Evolutionary conservation across 208 protist genomes (phyloP).

Genomic region (Wallacemonas collosoma): DNA sequence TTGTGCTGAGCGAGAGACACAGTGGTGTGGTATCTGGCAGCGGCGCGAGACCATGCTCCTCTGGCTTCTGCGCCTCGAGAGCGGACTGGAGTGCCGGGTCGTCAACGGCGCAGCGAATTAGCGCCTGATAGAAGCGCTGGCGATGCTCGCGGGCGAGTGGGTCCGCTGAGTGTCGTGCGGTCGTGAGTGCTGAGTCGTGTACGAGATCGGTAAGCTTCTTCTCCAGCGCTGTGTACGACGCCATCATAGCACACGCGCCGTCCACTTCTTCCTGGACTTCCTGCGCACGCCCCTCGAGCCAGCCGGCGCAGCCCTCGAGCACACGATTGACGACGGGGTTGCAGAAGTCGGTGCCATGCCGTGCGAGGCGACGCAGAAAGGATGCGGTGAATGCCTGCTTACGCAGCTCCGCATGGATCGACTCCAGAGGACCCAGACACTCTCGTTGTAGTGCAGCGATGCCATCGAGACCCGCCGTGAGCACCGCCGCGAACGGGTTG

Average conservation of each 20-base stretch:
- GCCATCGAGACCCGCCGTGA: constrained; percentile 4
- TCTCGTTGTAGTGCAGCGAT: neutral
- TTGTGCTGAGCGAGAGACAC: neutral
- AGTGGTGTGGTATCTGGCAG: neutral
- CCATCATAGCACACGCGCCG: neutral
- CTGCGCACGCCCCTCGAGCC: constrained; percentile 5
- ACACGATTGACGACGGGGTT: constrained; percentile 35
- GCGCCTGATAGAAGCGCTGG: neutral
- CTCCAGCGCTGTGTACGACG: neutral
- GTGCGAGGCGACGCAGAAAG: constrained; percentile 27
- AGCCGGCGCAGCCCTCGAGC: constrained; percentile 25
- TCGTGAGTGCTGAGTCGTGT: neutral
- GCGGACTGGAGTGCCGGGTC: neutral
- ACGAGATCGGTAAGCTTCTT: neutral
- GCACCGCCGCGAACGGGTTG: neutral
- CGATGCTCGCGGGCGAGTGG: neutral
- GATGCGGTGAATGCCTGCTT: constrained; percentile 16
- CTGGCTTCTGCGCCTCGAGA: neutral
- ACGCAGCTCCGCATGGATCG: constrained; percentile 17
- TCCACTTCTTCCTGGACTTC: constrained; percentile 1
- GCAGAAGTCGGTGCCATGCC: constrained; percentile 31
- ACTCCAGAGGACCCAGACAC: constrained; percentile 8
- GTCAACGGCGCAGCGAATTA: constrained; percentile 5
- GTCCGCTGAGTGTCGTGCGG: neutral
- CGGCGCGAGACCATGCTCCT: neutral